phyloP scores from a whole-genome alignment of 257 asterid species.

The Solanum appendiculatum region DNA sequence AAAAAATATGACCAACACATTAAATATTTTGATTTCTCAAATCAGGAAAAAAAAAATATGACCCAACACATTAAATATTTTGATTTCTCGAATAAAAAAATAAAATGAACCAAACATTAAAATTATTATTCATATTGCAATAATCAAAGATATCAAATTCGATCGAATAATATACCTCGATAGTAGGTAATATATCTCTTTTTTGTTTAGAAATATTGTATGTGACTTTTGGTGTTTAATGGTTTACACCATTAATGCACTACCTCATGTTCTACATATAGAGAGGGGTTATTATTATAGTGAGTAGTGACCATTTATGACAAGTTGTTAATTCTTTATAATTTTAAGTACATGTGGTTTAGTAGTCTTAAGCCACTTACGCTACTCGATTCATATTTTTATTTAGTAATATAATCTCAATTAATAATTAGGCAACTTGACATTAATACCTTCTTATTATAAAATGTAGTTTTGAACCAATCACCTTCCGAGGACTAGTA shows the following conservation, averaged over 20 bases:
- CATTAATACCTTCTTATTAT: background rate
- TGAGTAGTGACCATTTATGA: background rate
- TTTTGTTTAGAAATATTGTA: background rate
- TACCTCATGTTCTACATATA: background rate
- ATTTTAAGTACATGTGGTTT: background rate
- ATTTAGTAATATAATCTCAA: background rate
- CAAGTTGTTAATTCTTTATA: background rate
- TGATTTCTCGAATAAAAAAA: too few relatives aligned
- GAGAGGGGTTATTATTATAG: background rate
- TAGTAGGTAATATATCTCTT: background rate
- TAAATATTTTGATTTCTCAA: background rate
- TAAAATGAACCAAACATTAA: background rate
- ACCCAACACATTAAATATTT: too few relatives aligned
- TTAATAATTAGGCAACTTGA: background rate
- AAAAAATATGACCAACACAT: too few relatives aligned
- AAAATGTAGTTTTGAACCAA: background rate
- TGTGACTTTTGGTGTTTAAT: background rate
- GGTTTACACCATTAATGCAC: background rate
- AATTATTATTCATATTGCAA: background rate
- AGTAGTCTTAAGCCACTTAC: background rate
- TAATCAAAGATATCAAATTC: background rate
- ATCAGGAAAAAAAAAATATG: too few relatives aligned
- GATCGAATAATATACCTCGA: background rate
- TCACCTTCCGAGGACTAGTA: background rate
- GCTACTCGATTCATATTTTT: background rate